phyloP scores from a whole-genome alignment of 2,329 filamentous ascomycete genomes.

The Diaporthe sp. region DNA sequence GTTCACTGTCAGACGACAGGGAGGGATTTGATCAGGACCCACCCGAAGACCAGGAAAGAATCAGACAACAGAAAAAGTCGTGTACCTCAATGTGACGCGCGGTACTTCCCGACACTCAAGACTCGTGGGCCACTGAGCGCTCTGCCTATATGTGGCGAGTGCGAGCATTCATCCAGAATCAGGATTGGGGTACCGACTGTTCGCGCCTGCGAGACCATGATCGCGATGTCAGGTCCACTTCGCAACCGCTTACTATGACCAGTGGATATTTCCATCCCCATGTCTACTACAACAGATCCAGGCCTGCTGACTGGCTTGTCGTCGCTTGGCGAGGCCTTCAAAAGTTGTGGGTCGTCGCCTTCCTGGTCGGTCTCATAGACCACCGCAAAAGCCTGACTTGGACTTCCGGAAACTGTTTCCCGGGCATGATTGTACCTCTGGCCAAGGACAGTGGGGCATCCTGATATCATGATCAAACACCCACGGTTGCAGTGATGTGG shows the following conservation, averaged over 20 bases:
- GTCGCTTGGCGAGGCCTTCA: not conserved
- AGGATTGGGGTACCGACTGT: not conserved
- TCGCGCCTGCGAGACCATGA: not conserved
- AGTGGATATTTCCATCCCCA: not conserved
- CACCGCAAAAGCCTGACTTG: no score
- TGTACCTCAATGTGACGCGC: not conserved
- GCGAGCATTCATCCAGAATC: not conserved
- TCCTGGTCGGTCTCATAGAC: not conserved
- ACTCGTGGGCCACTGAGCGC: not conserved
- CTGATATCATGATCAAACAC: not conserved
- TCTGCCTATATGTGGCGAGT: slow-evolving; percentile 2
- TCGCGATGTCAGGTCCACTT: slow-evolving; percentile 1
- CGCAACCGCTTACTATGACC: not conserved
- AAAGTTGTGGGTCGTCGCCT: not conserved
- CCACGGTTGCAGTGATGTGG: not conserved
- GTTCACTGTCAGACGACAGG: not conserved
- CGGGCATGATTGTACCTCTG: not conserved
- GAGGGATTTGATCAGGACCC: not conserved
- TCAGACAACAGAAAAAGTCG: not conserved
- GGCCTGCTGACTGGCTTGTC: not conserved
- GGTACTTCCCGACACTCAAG: not conserved
- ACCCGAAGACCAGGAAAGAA: not conserved
- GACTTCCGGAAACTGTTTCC: not conserved
- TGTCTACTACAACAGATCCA: not conserved
- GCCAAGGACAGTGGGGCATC: not conserved